A percentile compares a stretch with the other conserved stretches of the same genome.
These are phyloP conservation scores for Phaeotremella skinneri DNA, from an alignment of 768 basidiomycete genomes.

Conservation along the genomic window DNA sequence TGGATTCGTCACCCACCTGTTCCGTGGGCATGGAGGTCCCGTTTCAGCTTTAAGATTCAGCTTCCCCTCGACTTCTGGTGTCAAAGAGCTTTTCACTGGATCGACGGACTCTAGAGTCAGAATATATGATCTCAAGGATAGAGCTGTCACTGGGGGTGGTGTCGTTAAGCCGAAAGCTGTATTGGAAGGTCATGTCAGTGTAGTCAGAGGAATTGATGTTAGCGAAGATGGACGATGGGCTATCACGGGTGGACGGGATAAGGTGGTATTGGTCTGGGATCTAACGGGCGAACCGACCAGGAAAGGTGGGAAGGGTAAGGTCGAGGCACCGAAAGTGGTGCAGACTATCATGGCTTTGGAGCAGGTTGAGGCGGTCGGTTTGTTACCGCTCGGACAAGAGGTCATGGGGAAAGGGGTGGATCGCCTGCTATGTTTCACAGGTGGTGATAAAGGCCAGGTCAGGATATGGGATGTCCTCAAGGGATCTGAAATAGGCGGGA, in stretches of 20 bases:
- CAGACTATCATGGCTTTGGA: constrained; percentile 78
- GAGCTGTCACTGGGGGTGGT: constrained; percentile 54
- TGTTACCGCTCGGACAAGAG: constrained; percentile 60
- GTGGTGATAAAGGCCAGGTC: constrained; percentile 82
- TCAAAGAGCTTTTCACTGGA: constrained; percentile 71
- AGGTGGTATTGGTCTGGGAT: constrained; percentile 91
- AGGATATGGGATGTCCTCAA: constrained; percentile 78
- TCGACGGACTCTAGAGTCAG: constrained; percentile 88
- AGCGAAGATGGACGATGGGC: constrained; percentile 83
- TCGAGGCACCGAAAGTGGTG: constrained; percentile 58
- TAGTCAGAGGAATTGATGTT: constrained; percentile 84
- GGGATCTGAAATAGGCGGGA: constrained; percentile 61
- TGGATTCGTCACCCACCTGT: constrained; percentile 88
- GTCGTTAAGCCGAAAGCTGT: constrained; percentile 65
- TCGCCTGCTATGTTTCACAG: constrained; percentile 73
- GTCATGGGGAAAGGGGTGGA: constrained; percentile 54
- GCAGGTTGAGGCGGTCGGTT: constrained; percentile 79
- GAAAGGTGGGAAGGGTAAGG: constrained; percentile 51
- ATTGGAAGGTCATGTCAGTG: constrained; percentile 93
- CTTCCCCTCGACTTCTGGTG: constrained; percentile 57
- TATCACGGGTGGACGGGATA: constrained; percentile 86
- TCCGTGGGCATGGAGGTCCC: constrained; percentile 96
- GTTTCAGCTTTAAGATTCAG: constrained; percentile 86
- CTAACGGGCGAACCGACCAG: constrained; percentile 53
- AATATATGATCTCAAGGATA: constrained; percentile 80